Evolutionary conservation across 2,329 filamentous ascomycete species (phyloP).

Genomic region (Proliferodiscus dingleyae): DNA sequence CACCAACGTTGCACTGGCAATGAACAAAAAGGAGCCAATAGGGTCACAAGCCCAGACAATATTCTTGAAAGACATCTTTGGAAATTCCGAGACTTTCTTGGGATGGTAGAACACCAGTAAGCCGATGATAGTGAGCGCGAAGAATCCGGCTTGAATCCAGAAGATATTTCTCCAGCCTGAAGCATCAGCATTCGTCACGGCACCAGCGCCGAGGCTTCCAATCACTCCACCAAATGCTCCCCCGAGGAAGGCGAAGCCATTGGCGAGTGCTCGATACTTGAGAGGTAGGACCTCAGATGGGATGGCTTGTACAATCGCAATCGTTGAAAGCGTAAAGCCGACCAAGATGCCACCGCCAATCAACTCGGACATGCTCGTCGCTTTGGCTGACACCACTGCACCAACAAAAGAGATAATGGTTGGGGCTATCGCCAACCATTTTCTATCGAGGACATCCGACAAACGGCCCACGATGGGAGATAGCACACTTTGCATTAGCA

Average conservation of each 20-base stretch:
- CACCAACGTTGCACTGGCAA: slow-evolving; percentile 39
- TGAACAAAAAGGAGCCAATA: slow-evolving; percentile 41
- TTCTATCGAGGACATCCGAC: slow-evolving; percentile 52
- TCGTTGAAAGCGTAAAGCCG: slow-evolving; percentile 48
- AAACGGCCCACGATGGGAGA: slow-evolving; percentile 52
- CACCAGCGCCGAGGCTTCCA: slow-evolving; percentile 46
- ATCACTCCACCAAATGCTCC: slow-evolving; percentile 48
- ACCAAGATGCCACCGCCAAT: slow-evolving; percentile 55
- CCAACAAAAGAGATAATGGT: slow-evolving; percentile 50
- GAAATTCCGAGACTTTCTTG: slow-evolving; percentile 32
- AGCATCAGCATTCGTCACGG: slow-evolving; percentile 42
- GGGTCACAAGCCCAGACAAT: slow-evolving; percentile 45
- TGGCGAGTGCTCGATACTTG: slow-evolving; percentile 52
- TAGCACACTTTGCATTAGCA: slow-evolving; percentile 53
- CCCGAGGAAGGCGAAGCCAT: slow-evolving; percentile 47
- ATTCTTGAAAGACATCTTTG: slow-evolving; percentile 36
- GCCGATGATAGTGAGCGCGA: slow-evolving; percentile 40
- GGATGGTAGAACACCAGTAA: slow-evolving; percentile 46
- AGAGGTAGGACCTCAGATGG: slow-evolving; percentile 52
- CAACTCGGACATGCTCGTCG: slow-evolving; percentile 49
- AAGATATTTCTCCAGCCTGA: slow-evolving; percentile 53
- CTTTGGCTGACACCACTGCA: slow-evolving; percentile 49
- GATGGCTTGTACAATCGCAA: slow-evolving; percentile 51
- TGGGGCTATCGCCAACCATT: slow-evolving; percentile 46
- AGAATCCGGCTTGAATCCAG: slow-evolving; percentile 53